Evolutionary conservation across 1,284 basidiomycete genomes (phyloP).

Genomic region (Gymnopus androsaceus): DNA sequence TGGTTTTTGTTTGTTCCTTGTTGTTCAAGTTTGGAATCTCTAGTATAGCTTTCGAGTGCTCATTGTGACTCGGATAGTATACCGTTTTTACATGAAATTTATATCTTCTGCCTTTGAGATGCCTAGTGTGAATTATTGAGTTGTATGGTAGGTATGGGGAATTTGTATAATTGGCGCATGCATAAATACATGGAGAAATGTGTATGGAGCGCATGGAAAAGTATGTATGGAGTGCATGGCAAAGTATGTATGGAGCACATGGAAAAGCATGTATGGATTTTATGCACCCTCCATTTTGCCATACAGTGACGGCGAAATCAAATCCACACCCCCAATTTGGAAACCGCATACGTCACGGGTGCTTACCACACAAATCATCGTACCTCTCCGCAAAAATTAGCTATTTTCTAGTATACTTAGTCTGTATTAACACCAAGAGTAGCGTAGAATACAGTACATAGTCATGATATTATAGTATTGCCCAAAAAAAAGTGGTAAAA

Average conservation of each 20-base stretch:
- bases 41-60: neutral
- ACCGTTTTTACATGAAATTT: neutral
- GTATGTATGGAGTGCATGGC: neutral
- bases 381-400: too few relatives aligned
- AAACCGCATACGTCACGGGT: too few relatives aligned
- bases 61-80: neutral
- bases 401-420: too few relatives aligned
- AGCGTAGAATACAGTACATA: too few relatives aligned
- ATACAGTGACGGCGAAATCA: too few relatives aligned
- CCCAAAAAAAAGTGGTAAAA: too few relatives aligned
- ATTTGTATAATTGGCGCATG: neutral
- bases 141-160: neutral
- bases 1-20: neutral
- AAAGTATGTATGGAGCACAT: neutral
- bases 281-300: neutral
- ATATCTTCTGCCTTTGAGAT: neutral
- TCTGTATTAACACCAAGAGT: too few relatives aligned
- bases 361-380: too few relatives aligned
- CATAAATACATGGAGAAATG: too few relatives aligned
- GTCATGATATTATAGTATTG: too few relatives aligned
- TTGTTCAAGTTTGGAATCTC: neutral
- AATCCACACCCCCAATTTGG: too few relatives aligned
- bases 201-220: neutral
- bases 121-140: neutral
- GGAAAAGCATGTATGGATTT: slow-evolving; percentile 3